phyloP scores from a whole-genome alignment of 202 grass and related monocot species.

The Carex sylvatica region DNA sequence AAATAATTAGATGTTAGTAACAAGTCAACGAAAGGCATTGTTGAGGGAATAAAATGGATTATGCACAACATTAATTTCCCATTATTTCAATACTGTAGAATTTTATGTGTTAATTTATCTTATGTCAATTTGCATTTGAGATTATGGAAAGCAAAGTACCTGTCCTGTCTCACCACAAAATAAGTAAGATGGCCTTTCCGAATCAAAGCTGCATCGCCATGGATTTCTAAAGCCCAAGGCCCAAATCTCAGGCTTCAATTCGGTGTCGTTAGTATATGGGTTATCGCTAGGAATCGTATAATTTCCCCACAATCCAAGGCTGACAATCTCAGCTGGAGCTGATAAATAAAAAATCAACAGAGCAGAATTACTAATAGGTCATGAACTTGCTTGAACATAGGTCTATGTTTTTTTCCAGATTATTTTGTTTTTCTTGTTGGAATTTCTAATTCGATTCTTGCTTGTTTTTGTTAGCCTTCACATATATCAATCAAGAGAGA shows the following conservation, averaged over 20 bases:
- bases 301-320: slow-evolving; percentile 57
- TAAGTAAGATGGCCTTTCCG: slow-evolving; percentile 53
- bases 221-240: slow-evolving; percentile 89
- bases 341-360: not conserved
- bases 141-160: slow-evolving; percentile 28
- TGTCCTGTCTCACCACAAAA: slow-evolving; percentile 74
- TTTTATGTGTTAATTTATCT: not conserved
- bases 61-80: not conserved
- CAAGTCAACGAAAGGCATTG: too few species aligned
- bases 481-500: not conserved
- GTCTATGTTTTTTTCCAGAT: not conserved
- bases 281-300: slow-evolving; percentile 80
- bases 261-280: slow-evolving; percentile 36
- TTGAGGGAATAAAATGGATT: not conserved
- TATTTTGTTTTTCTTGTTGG: not conserved
- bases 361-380: not conserved
- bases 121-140: not conserved
- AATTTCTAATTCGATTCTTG: not conserved
- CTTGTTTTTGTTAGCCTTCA: not conserved
- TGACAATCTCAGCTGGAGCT: slow-evolving; percentile 14
- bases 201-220: slow-evolving; percentile 84
- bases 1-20: not conserved
- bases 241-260: slow-evolving; percentile 65
- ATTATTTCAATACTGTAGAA: not conserved
- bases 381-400: not conserved